Conservation (phyloP, 495 filamentous ascomycete species). For the Collariella sp. region DNA sequence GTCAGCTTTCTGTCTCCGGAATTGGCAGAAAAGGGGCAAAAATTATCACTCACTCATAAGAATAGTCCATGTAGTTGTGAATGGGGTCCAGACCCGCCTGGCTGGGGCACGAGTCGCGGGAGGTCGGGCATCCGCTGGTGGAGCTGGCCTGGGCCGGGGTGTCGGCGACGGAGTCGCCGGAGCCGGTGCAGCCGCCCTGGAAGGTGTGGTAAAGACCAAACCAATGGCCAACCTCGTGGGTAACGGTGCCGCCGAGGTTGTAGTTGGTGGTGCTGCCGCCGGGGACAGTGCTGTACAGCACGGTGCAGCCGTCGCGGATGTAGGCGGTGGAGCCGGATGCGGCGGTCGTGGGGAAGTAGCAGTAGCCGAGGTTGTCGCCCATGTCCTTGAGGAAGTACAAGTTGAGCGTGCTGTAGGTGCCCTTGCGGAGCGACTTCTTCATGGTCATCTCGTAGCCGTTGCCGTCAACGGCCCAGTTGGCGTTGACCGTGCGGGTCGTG, state of each 20-base stretch:
- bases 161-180: slow-evolving; percentile 50
- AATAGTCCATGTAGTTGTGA: slow-evolving; percentile 61
- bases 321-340: slow-evolving; percentile 30
- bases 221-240: slow-evolving; percentile 63
- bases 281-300: slow-evolving; percentile 47
- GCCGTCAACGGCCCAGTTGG: slow-evolving; percentile 44
- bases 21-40: background rate
- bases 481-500: slow-evolving; percentile 50
- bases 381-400: slow-evolving; percentile 53
- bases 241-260: slow-evolving; percentile 51
- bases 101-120: slow-evolving; percentile 45
- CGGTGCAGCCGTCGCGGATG: slow-evolving; percentile 50
- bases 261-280: slow-evolving; percentile 43
- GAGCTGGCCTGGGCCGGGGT: slow-evolving; percentile 46
- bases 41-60: slow-evolving; percentile 39
- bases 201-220: slow-evolving; percentile 58
- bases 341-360: slow-evolving; percentile 41
- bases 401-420: slow-evolving; percentile 53
- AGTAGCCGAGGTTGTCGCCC: slow-evolving; percentile 48
- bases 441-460: slow-evolving; percentile 41
- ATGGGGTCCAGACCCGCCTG: slow-evolving; percentile 47
- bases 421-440: slow-evolving; percentile 52
- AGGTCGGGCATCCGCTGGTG: slow-evolving; percentile 51
- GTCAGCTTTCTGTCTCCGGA: no score
- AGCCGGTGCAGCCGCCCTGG: slow-evolving; percentile 49